Evolutionary conservation across 2,329 filamentous ascomycete genomes (phyloP), one percentile per base, ranked within the genome.

Genomic region (Colletotrichum sp.): DNA sequence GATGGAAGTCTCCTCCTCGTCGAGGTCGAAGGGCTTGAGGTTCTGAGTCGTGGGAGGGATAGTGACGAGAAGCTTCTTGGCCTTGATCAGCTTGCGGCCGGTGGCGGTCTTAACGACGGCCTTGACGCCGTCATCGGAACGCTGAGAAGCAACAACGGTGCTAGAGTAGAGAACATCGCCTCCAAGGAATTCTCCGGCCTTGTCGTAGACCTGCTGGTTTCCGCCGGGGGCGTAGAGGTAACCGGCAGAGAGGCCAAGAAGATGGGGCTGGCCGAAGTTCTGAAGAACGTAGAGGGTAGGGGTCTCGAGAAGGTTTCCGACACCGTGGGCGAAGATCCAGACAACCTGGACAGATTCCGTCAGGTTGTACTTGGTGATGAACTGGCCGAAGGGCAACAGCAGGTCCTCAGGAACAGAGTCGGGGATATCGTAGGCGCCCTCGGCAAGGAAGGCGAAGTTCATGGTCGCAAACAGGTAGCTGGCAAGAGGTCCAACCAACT

Each of bases 261-360:
- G 13, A 76, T 74, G 64, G 80, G 81, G 9, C 78, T 81, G 71
- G 8, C 81, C 79, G 39, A 84, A 80, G 49, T 79, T 79, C 76
- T 87, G 85, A 55, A 88, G 78, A 8, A 86, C 79, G 76, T 88
- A 87, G 5, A 88, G 65, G 1, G 85, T 83, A 3, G 85, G 84
- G 24, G 83, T 78, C 8, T 82, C 80, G 12, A 87, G 79, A 6
- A 87, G 78, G 75, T 88, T 85, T 7, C 86, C 87, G 3, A 85
- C 77, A 15, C 85, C 86, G 55, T 85, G 81, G n/a, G 83, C 81
- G 59, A 83, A 85, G 8, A 73, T 75, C 75, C 80, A 85, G 9
- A 86, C 80, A 12, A 82, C 77, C 12, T 26, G 75, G 5, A 76
- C 71, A 3, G 57, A 72, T 8, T 74, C 71, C 15, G 60, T 59